Percentiles rank a stretch among this genome's conserved stretches.
phyloP scores from a whole-genome alignment of 306 rosid species.

The Lathyrus oleraceus region DNA sequence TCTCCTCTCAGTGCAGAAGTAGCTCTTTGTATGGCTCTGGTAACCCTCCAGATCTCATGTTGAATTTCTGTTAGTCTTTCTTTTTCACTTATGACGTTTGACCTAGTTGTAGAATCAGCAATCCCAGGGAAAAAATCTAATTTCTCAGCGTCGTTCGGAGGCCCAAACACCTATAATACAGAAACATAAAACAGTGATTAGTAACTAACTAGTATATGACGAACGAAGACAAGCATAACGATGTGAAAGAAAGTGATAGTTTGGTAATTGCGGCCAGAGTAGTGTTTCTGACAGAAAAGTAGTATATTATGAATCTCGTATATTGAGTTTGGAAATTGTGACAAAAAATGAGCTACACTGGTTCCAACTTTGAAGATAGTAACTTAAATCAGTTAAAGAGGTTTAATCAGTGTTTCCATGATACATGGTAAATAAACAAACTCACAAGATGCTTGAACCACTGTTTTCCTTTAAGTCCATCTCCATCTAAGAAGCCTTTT shows the following conservation, averaged over 20 bases:
- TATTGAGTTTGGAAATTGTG: neutral
- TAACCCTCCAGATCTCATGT: constrained; percentile 92
- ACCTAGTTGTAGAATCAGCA: constrained; percentile 62
- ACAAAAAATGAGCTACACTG: neutral
- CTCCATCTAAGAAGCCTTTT: constrained; percentile 75
- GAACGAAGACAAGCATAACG: neutral
- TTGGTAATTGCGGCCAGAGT: neutral
- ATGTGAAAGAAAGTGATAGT: neutral
- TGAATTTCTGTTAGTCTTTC: constrained; percentile 50
- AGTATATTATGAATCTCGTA: neutral
- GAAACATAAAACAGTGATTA: neutral
- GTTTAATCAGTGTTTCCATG: neutral
- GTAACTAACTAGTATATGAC: neutral
- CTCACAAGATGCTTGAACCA: constrained; percentile 98
- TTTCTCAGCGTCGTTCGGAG: constrained; percentile 55
- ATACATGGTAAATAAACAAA: constrained; percentile 23
- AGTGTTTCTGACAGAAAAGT: neutral
- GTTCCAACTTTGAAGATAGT: neutral
- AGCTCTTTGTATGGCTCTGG: constrained; percentile 81
- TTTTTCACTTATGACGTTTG: constrained; percentile 35
- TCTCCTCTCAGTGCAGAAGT: constrained; percentile 72
- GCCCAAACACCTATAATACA: constrained; percentile 68
- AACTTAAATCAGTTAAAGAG: constrained; percentile 19
- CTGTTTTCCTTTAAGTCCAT: constrained; percentile 60
- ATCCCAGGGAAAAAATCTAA: constrained; percentile 80